Evolutionary conservation across 371 early-diverging fungal species (phyloP).

Genomic region (Hamiltosporidium magnivora): DNA sequence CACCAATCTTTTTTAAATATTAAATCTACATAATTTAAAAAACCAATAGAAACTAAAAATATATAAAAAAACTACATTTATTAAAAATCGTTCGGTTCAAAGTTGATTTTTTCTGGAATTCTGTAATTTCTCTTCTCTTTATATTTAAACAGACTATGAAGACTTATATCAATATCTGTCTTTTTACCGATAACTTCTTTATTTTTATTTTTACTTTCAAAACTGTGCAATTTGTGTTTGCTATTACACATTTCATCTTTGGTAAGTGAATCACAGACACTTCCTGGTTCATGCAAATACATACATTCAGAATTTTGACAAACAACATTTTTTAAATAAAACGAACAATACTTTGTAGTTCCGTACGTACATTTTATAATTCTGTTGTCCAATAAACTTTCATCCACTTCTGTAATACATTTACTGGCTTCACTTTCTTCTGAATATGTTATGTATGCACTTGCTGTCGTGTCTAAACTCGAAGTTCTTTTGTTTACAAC

Average conservation of each 20-base stretch:
- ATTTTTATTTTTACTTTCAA: constrained; percentile 42
- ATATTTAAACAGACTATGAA: not conserved
- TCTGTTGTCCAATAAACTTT: constrained; percentile 46
- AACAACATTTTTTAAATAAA: constrained; percentile 53
- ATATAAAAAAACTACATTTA: not conserved
- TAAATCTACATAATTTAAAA: too few relatives aligned
- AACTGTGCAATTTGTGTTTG: constrained; percentile 53
- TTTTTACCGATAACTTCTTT: constrained; percentile 35
- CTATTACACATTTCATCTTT: constrained; percentile 52
- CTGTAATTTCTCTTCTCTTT: not conserved
- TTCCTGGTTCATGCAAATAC: constrained; percentile 53
- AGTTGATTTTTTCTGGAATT: not conserved
- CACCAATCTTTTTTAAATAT: too few relatives aligned
- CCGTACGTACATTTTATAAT: constrained; percentile 56
- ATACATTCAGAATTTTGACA: constrained; percentile 57
- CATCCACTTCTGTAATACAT: constrained; percentile 55
- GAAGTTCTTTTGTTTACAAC: constrained; percentile 49
- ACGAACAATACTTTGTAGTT: constrained; percentile 57
- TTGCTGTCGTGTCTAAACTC: constrained; percentile 17
- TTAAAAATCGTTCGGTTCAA: not conserved
- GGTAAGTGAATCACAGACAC: constrained; percentile 44
- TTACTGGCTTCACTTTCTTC: constrained; percentile 43
- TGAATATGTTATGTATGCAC: constrained; percentile 54
- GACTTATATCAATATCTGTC: not conserved
- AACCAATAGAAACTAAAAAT: too few relatives aligned